Evolutionary conservation across 306 rosid genomes (phyloP), one percentile per base, ranked within the genome.

Genomic region (Glycine soja): DNA sequence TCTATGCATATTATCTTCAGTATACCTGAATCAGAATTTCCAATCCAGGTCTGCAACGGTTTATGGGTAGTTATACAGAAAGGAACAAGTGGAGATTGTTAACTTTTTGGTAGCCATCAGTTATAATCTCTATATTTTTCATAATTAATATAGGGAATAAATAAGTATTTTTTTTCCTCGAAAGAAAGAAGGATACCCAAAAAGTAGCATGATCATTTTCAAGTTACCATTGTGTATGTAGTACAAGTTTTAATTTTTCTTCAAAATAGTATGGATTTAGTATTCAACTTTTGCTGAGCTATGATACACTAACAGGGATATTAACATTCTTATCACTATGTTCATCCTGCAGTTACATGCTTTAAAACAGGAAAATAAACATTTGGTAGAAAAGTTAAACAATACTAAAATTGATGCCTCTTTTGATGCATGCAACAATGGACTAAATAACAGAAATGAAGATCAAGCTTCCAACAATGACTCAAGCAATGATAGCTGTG

Each of bases 301-400:
- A 24, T 3, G 58, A 42, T 34, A 63, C 75, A 36, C 47, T 78
- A 48, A 65, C 79, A 5, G 16, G 66, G 54, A 57, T 1, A 10
- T 19, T 58, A 24, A 67, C 30, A 40, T 53, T 74, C 48, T 65
- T 47, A 15, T 53, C 51, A 52, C 47, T 57, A 34, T 53, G 61
- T 82, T 58, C 15, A 75, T 72, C 79, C 5, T 84, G 92, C 97
- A 95, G 98, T 70, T 95, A 61, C 76, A 78, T 81, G 62, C 75
- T 63, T 81, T 91, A 70, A 82, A 85, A 36, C 86, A 64, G 79
- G 93, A 93, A 83, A 90, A 95, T 80, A 88, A 77, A 52, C 56
- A 64, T 76, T 77, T 93, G 70, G 84, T 79, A 38, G 86, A 82
- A 72, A 88, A 89, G 83, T 62, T 95, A 58, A 79, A 75, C 47